Conservation (phyloP, 2,329 filamentous ascomycete species). For the Leptographium wingfieldii region DNA sequence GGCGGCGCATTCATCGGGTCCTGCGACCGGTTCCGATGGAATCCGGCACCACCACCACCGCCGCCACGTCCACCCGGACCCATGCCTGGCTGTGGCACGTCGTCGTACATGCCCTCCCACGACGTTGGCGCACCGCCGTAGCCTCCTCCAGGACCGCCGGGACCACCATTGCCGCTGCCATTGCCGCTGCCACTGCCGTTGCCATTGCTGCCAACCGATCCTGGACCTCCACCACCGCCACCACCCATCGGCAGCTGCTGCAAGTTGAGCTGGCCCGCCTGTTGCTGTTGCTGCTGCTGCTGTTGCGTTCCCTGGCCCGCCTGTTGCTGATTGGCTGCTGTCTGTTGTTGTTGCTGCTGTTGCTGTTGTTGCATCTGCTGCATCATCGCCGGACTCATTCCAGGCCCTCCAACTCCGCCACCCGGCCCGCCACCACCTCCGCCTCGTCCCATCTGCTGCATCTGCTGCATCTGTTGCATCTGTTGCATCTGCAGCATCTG, state of each 20-base stretch:
- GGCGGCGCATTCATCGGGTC: slow-evolving; percentile 51
- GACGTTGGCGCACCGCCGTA: slow-evolving; percentile 54
- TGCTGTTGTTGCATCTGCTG: slow-evolving; percentile 22
- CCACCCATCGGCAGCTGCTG: slow-evolving; percentile 15
- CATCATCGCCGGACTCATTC: slow-evolving; percentile 42
- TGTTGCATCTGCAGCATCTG: slow-evolving; percentile 63
- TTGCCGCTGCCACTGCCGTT: slow-evolving; percentile 9
- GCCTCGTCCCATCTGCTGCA: slow-evolving; percentile 28
- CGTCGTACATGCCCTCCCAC: slow-evolving; percentile 98
- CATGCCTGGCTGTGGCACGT: slow-evolving; percentile 63
- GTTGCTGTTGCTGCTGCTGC: slow-evolving; percentile 6
- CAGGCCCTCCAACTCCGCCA: slow-evolving; percentile 27
- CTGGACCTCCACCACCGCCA: slow-evolving; percentile 11
- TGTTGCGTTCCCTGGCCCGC: not conserved
- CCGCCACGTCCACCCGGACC: slow-evolving; percentile 20
- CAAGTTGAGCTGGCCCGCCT: slow-evolving; percentile 12
- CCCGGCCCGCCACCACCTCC: slow-evolving; percentile 13
- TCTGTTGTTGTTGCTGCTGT: slow-evolving; percentile 24
- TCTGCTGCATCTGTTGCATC: slow-evolving; percentile 47
- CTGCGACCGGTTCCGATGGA: slow-evolving; percentile 12
- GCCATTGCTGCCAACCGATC: slow-evolving; percentile 3
- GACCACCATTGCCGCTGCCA: slow-evolving; percentile 10
- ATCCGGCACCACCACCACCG: slow-evolving; percentile 21
- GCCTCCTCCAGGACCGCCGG: slow-evolving; percentile 15
- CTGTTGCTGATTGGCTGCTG: not conserved